Base-by-base conservation (phyloP, 148 eudicot genomes). In the Diospyros kaki region DNA sequence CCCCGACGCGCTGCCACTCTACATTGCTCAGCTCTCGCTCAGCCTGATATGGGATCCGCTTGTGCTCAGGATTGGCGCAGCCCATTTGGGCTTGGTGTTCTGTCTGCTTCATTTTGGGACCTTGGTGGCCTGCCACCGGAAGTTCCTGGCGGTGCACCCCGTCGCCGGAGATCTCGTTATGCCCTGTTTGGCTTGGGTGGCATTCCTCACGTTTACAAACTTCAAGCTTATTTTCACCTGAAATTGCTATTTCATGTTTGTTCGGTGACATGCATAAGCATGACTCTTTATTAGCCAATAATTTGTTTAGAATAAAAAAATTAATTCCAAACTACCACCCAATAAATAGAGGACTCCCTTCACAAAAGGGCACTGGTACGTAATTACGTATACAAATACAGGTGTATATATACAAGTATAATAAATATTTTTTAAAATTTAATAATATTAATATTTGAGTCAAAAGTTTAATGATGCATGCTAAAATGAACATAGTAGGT, bases 111-210 rank as follows among this genome's bases (percentile, higher is more conserved):
- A 80, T 66, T 74, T 87, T 46, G 89, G 78, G 42, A 79, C 76
- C 5, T 43, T 87, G 81, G 55, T 77, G 8, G 80, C 75, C 56
- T 93, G 96, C 63, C 58, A 73, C 28, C 75, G 75, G 84, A 62
- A 62, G 68, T 90, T 90, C 46, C 63, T 73, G 70, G 63, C 51
- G 15, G 87, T 87, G 46, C 90, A 80, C 65, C 82, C 82, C 1
- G 71, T 87, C 0, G 93, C 93, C n/a, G 93, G 89, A 3, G 87
- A 78, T 74, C 69, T 90, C 65, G 90, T 89, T 2, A 79, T 76
- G 87, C 91, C 87, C 15, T 93, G 90, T 67, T 81, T 93, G 81
- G 89, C 70, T 3, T 93, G 91, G 93, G 89, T 89, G 58, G 84
- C 78, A 39, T 78, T 90, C 55, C 77, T 93, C 38, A 75, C 88